A percentile compares a stretch with the other conserved stretches of the same genome.
These are phyloP conservation scores for Xylaria telfairii DNA, from an alignment of 495 filamentous ascomycete genomes.

Conservation along the genomic window DNA sequence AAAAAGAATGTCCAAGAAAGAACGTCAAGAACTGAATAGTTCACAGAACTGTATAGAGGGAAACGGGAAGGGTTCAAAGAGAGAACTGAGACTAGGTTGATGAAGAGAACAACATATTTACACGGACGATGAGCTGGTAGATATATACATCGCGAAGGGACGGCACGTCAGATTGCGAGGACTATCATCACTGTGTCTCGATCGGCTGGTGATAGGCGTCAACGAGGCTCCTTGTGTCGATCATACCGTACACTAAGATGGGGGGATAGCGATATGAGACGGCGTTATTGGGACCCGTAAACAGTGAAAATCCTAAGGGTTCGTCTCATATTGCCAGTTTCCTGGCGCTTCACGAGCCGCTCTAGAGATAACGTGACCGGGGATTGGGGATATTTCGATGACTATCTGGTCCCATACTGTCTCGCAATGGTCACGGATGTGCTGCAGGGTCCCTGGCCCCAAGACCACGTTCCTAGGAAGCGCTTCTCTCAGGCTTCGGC, in stretches of 20 bases:
- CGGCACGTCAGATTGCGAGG: constrained; percentile 14
- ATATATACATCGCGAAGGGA: constrained; percentile 17
- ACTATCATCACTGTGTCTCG: constrained; percentile 18
- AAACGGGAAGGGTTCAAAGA: constrained; percentile 35
- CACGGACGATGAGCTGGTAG: background rate
- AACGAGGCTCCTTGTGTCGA: constrained; percentile 37
- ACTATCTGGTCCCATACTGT: background rate
- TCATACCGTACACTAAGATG: constrained; percentile 35
- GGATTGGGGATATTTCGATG: background rate
- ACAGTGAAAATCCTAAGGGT: constrained; percentile 24
- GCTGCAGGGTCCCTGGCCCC: constrained; percentile 5
- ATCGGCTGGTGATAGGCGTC: constrained; percentile 25
- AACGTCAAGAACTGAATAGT: constrained; percentile 45
- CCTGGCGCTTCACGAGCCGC: background rate
- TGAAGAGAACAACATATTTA: constrained; percentile 1
- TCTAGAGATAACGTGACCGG: background rate
- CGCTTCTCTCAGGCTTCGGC: background rate
- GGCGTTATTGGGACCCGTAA: constrained; percentile 26
- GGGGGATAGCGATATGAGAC: constrained; percentile 33
- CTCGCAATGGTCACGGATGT: constrained; percentile 20
- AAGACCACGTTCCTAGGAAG: background rate
- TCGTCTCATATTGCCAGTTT: constrained; percentile 31
- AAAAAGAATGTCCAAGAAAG: constrained; percentile 42
- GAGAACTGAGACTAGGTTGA: constrained; percentile 33
- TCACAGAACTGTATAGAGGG: constrained; percentile 53